A percentile compares a stretch with the other conserved stretches of the same genome.
phyloP scores from a whole-genome alignment of 345 rosid genomes.

The Populus pruinosa region DNA sequence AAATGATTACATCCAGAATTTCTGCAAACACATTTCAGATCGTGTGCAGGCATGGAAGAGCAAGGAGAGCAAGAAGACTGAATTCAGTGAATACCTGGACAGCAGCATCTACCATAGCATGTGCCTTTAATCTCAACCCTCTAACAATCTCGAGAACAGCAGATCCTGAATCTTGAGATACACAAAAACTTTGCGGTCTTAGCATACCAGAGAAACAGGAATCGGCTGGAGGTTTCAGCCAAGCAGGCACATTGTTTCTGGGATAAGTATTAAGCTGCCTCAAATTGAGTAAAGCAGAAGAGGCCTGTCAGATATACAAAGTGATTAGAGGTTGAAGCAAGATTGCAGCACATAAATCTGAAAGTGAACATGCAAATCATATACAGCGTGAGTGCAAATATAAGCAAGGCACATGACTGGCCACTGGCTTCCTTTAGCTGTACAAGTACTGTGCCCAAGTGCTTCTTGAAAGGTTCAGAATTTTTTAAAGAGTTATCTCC shows the following conservation, averaged over 20 bases:
- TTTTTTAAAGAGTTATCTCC: slow-evolving; percentile 34
- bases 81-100: slow-evolving; percentile 49
- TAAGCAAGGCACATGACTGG: slow-evolving; percentile 54
- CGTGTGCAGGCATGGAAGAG: not conserved
- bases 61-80: not conserved
- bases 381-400: slow-evolving; percentile 15
- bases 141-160: slow-evolving; percentile 60
- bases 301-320: slow-evolving; percentile 42
- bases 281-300: slow-evolving; percentile 41
- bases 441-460: slow-evolving; percentile 41
- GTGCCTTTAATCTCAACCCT: slow-evolving; percentile 66
- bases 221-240: slow-evolving; percentile 38
- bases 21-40: not conserved
- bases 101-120: slow-evolving; percentile 81
- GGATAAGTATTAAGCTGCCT: slow-evolving; percentile 38
- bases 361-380: not conserved
- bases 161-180: slow-evolving; percentile 62
- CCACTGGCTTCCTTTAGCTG: slow-evolving; percentile 52
- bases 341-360: not conserved
- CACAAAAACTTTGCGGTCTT: slow-evolving; percentile 25
- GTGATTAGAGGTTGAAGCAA: slow-evolving; percentile 7
- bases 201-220: slow-evolving; percentile 28
- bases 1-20: not conserved
- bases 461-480: slow-evolving; percentile 49
- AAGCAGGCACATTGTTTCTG: slow-evolving; percentile 32